Base-by-base conservation (phyloP, 108 stramenopile genomes). In the Skeletonema potamos region DNA sequence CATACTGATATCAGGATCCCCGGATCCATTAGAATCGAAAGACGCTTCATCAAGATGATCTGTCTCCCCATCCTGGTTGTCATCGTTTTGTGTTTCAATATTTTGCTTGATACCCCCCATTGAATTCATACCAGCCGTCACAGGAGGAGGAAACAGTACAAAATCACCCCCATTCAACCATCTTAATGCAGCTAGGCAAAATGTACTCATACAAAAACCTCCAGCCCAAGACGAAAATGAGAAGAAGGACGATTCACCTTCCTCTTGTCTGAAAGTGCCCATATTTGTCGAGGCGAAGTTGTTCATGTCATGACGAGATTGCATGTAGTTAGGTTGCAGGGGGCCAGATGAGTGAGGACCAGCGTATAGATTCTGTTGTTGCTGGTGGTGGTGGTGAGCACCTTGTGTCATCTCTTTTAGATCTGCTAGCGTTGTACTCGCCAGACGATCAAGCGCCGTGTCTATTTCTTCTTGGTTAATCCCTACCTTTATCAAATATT, bases 141-240 rank as follows among this genome's bases (percentile, higher is more conserved):
- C 39, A 4, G 91, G 85, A 34, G 87, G 84, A 26, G 93, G 93
- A 61, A 90, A 85, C 24, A 94, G 26, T 9, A 77, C 72, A 75
- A 94, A 94, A 55, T 90, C 90, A 12, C 90, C 93, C 22, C 93
- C 93, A 76, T 94, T 94, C 62, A 94, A 67, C 93, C 93, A 94
- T 64, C 93, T 87, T 0, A 86, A 46, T 7, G 90, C 87, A 12
- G 93, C 93, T 26, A 82, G 55, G 29, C 72, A 66, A 26, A 78
- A 63, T 27, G 74, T 57, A 24, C 82, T 77, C 13, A 79, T 26
- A 13, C 65, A 72, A 30, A 72, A 72, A 28, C 81, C 81, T 22
- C 76, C 76, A 6, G 39, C 76, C 76, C 63, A 72, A n/a, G 75
- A 15, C 20, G 70, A 34, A 33, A 76, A 24, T 30, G 68, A 64